Percentiles rank a stretch among this genome's conserved stretches.
phyloP scores from a whole-genome alignment of 345 rosid genomes.

The Brassica carinata region DNA sequence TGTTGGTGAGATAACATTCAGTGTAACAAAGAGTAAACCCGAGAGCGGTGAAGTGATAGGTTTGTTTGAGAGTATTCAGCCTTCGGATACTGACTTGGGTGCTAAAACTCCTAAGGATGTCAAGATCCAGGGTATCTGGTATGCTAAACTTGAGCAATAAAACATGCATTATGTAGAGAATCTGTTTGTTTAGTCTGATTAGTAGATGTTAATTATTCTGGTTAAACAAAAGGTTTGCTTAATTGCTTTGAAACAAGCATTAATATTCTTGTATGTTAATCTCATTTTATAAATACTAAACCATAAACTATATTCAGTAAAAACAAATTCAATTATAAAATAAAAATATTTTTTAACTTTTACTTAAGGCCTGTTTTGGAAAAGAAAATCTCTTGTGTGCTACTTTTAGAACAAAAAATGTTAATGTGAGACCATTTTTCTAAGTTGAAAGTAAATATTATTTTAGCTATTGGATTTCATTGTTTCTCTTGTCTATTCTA shows the following conservation, averaged over 20 bases:
- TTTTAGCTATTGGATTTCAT: neutral
- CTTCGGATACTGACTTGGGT: constrained; percentile 94
- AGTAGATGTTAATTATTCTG: neutral
- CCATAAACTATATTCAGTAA: too few species aligned
- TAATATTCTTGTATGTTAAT: too few species aligned
- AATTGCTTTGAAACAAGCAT: neutral
- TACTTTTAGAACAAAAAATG: too few species aligned
- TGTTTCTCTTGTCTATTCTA: neutral
- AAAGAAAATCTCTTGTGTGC: neutral
- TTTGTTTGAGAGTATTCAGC: constrained; percentile 94
- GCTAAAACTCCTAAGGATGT: constrained; percentile 95
- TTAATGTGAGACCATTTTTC: neutral
- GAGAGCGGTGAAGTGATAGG: constrained; percentile 92
- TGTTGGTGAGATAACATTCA: constrained; percentile 74
- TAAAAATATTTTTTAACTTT: too few species aligned
- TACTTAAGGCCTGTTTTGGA: neutral
- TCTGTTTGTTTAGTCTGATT: neutral
- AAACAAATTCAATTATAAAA: too few species aligned
- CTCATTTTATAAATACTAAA: too few species aligned
- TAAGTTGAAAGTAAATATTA: neutral
- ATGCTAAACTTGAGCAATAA: constrained; percentile 85
- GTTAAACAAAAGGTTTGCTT: neutral
- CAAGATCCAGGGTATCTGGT: constrained; percentile 92
- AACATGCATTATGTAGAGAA: neutral
- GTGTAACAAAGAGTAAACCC: constrained; percentile 81